Conservation (phyloP, 139 green algal species). For the Micractinium conductrix region DNA sequence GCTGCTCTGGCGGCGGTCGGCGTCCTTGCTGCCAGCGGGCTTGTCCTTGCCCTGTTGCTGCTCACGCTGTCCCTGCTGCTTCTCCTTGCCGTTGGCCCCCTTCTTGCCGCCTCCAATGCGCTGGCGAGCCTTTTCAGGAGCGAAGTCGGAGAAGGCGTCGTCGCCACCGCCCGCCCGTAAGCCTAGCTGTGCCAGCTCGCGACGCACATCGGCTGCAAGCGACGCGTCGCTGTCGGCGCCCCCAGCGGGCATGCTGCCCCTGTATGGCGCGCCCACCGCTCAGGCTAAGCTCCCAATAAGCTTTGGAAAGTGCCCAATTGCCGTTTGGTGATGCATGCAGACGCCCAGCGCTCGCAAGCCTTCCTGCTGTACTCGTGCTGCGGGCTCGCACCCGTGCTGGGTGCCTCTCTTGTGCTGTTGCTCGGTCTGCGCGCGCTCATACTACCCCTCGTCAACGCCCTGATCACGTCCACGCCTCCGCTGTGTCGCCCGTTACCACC, state of each 20-base stretch:
- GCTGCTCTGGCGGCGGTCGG: not conserved
- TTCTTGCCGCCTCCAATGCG: conserved; percentile 15
- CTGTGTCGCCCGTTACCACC: too few relatives aligned
- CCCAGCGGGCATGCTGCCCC: not conserved
- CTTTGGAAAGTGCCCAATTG: too few relatives aligned
- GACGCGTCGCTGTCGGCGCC: too few relatives aligned
- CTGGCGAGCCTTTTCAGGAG: conserved; percentile 55
- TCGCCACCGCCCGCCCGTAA: conserved; percentile 42
- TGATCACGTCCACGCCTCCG: too few relatives aligned
- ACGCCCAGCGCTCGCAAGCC: too few relatives aligned
- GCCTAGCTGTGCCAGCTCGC: conserved; percentile 64
- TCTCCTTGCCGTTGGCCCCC: not conserved
- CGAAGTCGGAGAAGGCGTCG: conserved; percentile 80
- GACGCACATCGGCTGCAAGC: conserved; percentile 62
- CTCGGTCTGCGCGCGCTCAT: too few relatives aligned
- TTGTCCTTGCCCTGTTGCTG: not conserved
- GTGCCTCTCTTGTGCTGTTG: too few relatives aligned
- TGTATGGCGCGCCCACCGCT: not conserved
- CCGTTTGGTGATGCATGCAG: too few relatives aligned
- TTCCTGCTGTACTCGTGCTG: too few relatives aligned
- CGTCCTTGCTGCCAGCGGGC: not conserved
- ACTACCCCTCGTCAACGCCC: too few relatives aligned
- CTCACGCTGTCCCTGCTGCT: conserved; percentile 8
- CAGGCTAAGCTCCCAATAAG: not conserved
- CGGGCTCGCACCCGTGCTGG: too few relatives aligned